Percentiles rank a stretch among this genome's conserved stretches.
Conservation (phyloP, 345 rosid genomes). For the Melastoma malabathricum region DNA sequence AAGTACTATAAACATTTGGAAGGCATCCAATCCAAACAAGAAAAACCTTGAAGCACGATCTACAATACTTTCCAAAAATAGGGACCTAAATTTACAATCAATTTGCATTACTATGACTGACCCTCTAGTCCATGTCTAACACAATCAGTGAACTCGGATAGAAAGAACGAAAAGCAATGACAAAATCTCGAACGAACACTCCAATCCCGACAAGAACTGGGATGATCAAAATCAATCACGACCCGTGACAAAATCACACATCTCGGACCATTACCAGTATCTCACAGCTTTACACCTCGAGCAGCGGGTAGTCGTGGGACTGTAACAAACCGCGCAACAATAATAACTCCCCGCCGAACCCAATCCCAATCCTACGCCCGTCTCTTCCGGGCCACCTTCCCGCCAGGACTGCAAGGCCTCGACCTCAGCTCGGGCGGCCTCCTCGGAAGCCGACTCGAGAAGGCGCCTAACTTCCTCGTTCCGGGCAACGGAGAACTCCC, state of each 20-base stretch:
- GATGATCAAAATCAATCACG: neutral
- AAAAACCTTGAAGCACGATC: too few relatives aligned
- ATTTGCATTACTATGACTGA: too few relatives aligned
- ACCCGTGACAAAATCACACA: constrained; percentile 1
- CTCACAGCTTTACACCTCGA: constrained; percentile 77
- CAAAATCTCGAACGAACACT: too few relatives aligned
- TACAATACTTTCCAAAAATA: too few relatives aligned
- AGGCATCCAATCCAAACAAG: too few relatives aligned
- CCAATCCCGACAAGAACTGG: neutral
- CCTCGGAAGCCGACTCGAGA: constrained; percentile 66
- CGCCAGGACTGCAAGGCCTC: constrained; percentile 33
- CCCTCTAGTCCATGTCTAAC: too few relatives aligned
- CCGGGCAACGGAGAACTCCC: constrained; percentile 49
- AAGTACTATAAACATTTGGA: too few relatives aligned
- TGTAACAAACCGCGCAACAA: constrained; percentile 67
- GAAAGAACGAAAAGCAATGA: too few relatives aligned
- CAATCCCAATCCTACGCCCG: constrained; percentile 6
- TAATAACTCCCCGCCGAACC: constrained; percentile 16
- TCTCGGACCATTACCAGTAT: constrained; percentile 51
- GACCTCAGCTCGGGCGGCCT: constrained; percentile 70
- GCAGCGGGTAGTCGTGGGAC: constrained; percentile 67
- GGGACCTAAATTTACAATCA: too few relatives aligned
- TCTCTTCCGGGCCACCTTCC: too few relatives aligned
- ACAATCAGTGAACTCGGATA: too few relatives aligned
- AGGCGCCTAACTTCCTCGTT: constrained; percentile 68